Evolutionary conservation across 2,329 filamentous ascomycete genomes (phyloP).

Genomic region (Penicillium sp.): DNA sequence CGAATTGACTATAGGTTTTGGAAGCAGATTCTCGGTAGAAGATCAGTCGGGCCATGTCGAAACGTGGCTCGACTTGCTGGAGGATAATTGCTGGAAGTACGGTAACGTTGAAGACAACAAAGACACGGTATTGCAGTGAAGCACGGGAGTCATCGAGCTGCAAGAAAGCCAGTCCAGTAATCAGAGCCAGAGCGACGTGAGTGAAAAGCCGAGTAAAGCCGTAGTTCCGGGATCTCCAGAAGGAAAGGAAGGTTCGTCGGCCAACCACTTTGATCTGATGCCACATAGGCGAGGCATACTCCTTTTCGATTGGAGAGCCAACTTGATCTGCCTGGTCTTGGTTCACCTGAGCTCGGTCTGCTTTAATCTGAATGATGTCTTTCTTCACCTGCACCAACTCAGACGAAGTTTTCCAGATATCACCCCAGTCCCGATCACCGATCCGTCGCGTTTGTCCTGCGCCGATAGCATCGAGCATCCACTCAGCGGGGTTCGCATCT

Average conservation of each 20-base stretch:
- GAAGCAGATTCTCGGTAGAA: slow-evolving; percentile 83
- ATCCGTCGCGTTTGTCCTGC: slow-evolving; percentile 71
- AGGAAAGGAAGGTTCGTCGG: slow-evolving; percentile 71
- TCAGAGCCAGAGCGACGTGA: slow-evolving; percentile 73
- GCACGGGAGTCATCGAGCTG: slow-evolving; percentile 73
- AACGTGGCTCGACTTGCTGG: slow-evolving; percentile 81
- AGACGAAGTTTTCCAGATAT: slow-evolving; percentile 73
- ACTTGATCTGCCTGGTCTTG: slow-evolving; percentile 39
- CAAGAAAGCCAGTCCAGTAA: slow-evolving; percentile 78
- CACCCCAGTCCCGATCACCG: slow-evolving; percentile 74
- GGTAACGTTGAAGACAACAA: slow-evolving; percentile 84
- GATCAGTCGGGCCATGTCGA: slow-evolving; percentile 74
- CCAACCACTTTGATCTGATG: slow-evolving; percentile 79
- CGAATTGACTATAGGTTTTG: slow-evolving; percentile 81
- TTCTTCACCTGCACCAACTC: slow-evolving; percentile 64
- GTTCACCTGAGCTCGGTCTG: slow-evolving; percentile 54
- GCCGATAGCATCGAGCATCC: slow-evolving; percentile 62
- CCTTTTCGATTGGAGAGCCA: slow-evolving; percentile 58
- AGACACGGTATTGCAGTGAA: slow-evolving; percentile 81
- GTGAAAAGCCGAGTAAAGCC: slow-evolving; percentile 85
- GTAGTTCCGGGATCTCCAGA: slow-evolving; percentile 87
- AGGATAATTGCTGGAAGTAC: slow-evolving; percentile 82
- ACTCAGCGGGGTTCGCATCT: slow-evolving; percentile 55
- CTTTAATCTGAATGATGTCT: slow-evolving; percentile 67
- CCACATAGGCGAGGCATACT: slow-evolving; percentile 77